Base-by-base conservation (phyloP, 352 stramenopile genomes). In the Phytophthora megakarya region DNA sequence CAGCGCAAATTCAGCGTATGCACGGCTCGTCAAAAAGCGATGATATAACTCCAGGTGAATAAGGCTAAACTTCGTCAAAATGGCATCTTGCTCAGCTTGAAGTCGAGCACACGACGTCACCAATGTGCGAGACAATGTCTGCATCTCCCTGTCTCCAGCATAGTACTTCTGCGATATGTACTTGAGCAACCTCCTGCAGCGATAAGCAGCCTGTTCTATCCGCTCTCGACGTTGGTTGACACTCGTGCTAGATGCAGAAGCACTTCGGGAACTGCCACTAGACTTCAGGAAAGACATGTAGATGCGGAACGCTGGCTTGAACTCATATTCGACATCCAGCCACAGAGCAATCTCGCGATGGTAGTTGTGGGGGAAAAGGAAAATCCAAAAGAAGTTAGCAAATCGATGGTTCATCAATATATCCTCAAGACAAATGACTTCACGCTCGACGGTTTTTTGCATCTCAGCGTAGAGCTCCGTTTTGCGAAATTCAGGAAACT, bases 131-230 rank as follows among this genome's bases (percentile, higher is more conserved):
- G 88, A 83, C 37, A 95, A 44, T 4, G 77, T 83, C 30, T 77
- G 78, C 75, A 93, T 92, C 32, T 93, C 87, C 61, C 73, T 58
- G 40, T 93, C 82, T 18, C 84, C 84, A 0, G 84, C 75, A 43
- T 92, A 94, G 49, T 94, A 95, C 61, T 93, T 93, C 42, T 88
- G 78, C 19, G 81, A 90, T 43, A 95, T 92, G 55, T 95, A 95
- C 60, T 84, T 88, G 11, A 95, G 75, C 51, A 95, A 47, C 23
- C 80, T 85, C 32, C 81, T 74, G 53, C 85, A 92, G 39, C 80
- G 70, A 48, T 87, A 77, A 16, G 81, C 81, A 21, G 78, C 74
- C 19, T 81, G 64, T 4, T 93, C 84, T 56, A 88, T 86, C 6
- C 68, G 73, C 44, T 91, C 81, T 44, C 84, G 81, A 53, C 73